phyloP scores from a whole-genome alignment of 345 rosid species.

The Eucalyptus pauciflora region DNA sequence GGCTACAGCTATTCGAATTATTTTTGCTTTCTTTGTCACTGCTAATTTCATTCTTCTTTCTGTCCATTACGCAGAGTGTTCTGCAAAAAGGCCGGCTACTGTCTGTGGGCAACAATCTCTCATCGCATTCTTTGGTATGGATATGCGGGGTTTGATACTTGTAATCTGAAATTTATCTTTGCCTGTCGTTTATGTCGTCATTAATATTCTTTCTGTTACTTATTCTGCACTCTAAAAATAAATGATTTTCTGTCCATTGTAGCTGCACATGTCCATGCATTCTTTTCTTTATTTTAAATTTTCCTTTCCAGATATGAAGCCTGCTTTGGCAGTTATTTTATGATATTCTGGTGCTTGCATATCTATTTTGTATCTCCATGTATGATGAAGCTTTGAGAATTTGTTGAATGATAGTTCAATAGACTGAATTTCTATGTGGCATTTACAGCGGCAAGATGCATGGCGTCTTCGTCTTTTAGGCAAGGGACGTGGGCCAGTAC shows the following conservation, averaged over 20 bases:
- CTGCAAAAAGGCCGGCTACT: conserved; percentile 25
- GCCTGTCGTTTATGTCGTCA: not conserved
- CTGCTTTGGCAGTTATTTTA: not conserved
- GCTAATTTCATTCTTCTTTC: not conserved
- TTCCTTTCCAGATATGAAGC: not conserved
- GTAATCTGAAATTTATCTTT: not conserved
- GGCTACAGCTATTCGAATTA: not conserved
- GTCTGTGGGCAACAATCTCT: conserved; percentile 24
- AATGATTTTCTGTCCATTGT: not conserved
- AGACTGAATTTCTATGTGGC: not conserved
- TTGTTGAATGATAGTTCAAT: not conserved
- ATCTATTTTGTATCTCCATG: not conserved
- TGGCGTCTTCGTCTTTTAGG: not conserved
- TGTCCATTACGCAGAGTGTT: conserved; percentile 16
- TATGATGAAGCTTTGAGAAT: not conserved
- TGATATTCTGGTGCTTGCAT: not conserved
- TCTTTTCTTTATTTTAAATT: not conserved
- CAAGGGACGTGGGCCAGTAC: not conserved
- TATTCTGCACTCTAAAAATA: not conserved
- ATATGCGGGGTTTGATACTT: not conserved
- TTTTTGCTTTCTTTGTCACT: not conserved
- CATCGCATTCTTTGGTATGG: conserved; percentile 54
- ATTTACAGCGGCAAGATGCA: not conserved
- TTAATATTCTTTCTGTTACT: not conserved
- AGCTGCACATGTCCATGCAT: not conserved